Evolutionary conservation across 495 filamentous ascomycete genomes (phyloP).

Genomic region (Penicillium lagena): DNA sequence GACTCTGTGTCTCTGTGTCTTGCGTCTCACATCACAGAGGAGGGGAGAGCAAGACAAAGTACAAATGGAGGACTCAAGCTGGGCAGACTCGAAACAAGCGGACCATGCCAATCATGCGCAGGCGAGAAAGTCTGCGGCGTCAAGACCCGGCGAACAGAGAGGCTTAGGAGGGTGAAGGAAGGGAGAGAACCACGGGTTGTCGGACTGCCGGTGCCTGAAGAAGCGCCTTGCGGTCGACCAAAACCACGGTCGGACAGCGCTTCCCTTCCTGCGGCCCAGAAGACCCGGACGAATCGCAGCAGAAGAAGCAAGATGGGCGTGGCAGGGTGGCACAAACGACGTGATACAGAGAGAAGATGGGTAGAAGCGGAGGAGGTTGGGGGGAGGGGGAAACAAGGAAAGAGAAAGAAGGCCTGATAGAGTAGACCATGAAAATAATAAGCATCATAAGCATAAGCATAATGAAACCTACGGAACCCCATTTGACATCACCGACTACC

Average conservation of each 20-base stretch:
- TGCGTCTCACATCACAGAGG: too few species aligned
- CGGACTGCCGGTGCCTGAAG: conserved; percentile 14
- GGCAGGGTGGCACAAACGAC: too few species aligned
- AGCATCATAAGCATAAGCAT: neutral
- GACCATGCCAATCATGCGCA: too few species aligned
- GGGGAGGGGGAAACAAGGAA: too few species aligned
- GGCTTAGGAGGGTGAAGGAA: neutral
- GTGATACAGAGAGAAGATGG: too few species aligned
- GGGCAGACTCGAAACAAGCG: too few species aligned
- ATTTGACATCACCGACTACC: conserved; percentile 1
- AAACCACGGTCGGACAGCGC: conserved; percentile 28
- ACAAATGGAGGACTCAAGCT: too few species aligned
- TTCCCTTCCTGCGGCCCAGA: conserved; percentile 26
- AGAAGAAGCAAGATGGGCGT: neutral
- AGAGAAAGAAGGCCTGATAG: too few species aligned
- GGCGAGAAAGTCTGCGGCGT: conserved; percentile 8
- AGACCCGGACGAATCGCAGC: conserved; percentile 22
- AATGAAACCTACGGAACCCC: too few species aligned
- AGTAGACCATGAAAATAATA: too few species aligned
- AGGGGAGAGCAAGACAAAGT: too few species aligned
- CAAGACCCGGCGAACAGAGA: conserved; percentile 4
- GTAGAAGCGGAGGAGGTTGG: neutral
- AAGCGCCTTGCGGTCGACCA: conserved; percentile 12
- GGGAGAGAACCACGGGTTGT: conserved; percentile 13
- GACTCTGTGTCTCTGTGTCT: too few species aligned